Conservation (phyloP, 2,329 filamentous ascomycete genomes). For the Exophiala viscosa region DNA sequence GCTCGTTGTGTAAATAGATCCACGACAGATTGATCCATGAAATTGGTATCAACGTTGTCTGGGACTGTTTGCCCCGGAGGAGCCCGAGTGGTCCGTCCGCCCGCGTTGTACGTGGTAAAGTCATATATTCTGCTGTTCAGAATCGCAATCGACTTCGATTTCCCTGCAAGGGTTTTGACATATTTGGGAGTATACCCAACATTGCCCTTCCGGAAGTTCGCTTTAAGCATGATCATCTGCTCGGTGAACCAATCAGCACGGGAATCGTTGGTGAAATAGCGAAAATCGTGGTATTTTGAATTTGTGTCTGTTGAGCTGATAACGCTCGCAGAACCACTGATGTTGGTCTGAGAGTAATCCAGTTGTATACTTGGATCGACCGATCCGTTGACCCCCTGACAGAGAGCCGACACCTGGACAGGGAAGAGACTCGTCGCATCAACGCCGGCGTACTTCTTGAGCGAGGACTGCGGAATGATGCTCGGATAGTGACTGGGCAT, state of each 20-base stretch:
- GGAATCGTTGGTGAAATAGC: conserved; percentile 73
- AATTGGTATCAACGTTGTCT: conserved; percentile 59
- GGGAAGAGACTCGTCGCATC: conserved; percentile 91
- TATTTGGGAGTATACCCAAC: conserved; percentile 79
- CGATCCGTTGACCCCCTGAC: conserved; percentile 66
- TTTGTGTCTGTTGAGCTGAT: conserved; percentile 68
- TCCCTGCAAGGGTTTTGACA: conserved; percentile 63
- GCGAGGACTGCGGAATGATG: conserved; percentile 56
- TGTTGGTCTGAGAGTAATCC: conserved; percentile 76
- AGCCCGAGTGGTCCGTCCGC: conserved; percentile 64
- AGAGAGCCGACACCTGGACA: conserved; percentile 88
- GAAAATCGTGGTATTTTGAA: conserved; percentile 86
- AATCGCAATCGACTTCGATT: conserved; percentile 69
- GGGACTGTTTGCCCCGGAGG: conserved; percentile 52
- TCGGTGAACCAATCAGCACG: conserved; percentile 91
- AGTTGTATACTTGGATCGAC: conserved; percentile 74
- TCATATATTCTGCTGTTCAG: conserved; percentile 82
- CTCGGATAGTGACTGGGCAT: conserved; percentile 74
- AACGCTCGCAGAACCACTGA: conserved; percentile 62
- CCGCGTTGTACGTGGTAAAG: conserved; percentile 74
- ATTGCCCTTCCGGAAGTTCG: conserved; percentile 78
- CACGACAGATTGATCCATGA: conserved; percentile 74
- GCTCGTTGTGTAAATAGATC: conserved; percentile 71
- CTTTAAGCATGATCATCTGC: conserved; percentile 72
- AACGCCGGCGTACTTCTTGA: conserved; percentile 78